Percentiles rank a stretch among this genome's conserved stretches.
Conservation (phyloP, 2,329 filamentous ascomycete genomes). For the Cladophialophora yegresii region DNA sequence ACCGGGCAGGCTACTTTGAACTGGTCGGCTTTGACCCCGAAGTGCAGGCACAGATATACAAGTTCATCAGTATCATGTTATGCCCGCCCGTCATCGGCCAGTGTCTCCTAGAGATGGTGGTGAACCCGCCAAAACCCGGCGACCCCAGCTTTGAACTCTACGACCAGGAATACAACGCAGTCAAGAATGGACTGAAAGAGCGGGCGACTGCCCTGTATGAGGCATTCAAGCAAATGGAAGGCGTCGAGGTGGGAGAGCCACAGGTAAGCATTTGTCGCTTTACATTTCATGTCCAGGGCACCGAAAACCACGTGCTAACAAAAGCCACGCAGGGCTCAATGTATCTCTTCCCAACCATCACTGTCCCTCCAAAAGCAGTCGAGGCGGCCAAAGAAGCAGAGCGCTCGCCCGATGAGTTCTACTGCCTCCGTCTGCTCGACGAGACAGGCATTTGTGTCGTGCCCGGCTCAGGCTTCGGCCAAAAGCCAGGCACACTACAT, state of each 20-base stretch:
- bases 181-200: conserved; percentile 74
- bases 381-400: conserved; percentile 73
- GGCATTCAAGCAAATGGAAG: conserved; percentile 93
- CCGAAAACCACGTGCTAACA: conserved; percentile 3
- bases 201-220: conserved; percentile 84
- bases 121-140: conserved; percentile 84
- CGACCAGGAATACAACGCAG: conserved; percentile 78
- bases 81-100: conserved; percentile 95
- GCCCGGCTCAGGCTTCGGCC: conserved; percentile 88
- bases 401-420: conserved; percentile 85
- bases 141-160: conserved; percentile 84
- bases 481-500: conserved; percentile 86
- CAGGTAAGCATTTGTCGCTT: conserved; percentile 52
- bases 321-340: conserved; percentile 71
- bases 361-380: conserved; percentile 71
- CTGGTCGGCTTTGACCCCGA: conserved; percentile 82
- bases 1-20: conserved; percentile 97
- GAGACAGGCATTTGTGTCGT: conserved; percentile 94
- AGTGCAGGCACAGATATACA: conserved; percentile 94
- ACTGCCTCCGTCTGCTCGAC: conserved; percentile 86
- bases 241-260: conserved; percentile 83
- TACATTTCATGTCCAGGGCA: conserved; percentile 10
- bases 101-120: conserved; percentile 96
- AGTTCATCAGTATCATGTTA: conserved; percentile 95
- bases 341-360: conserved; percentile 98